Evolutionary conservation across 108 stramenopile genomes (phyloP).

Genomic region (Nitzschia inconspicua): DNA sequence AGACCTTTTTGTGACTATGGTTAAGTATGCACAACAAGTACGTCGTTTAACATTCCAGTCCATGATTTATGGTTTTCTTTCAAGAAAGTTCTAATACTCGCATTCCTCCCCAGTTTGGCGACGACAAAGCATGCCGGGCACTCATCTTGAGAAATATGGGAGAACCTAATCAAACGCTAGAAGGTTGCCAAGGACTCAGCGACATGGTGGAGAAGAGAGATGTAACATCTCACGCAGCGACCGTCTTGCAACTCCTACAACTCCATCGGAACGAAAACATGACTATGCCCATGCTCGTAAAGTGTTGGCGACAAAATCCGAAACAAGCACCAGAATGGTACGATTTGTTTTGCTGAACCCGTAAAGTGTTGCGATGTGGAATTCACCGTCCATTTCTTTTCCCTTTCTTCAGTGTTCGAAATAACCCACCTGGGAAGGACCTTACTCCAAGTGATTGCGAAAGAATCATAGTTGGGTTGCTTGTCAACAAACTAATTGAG

Average conservation of each 20-base stretch:
- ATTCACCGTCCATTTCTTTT: slow-evolving; percentile 14
- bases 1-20: slow-evolving; percentile 60
- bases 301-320: slow-evolving; percentile 66
- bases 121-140: slow-evolving; percentile 66
- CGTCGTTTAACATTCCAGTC: too few species aligned
- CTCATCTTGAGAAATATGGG: slow-evolving; percentile 62
- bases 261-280: slow-evolving; percentile 33
- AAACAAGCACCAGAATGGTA: slow-evolving; percentile 39
- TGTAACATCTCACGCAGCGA: slow-evolving; percentile 57
- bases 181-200: slow-evolving; percentile 17
- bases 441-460: slow-evolving; percentile 67
- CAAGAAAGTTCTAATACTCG: background rate
- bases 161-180: slow-evolving; percentile 44
- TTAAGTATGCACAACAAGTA: slow-evolving; percentile 71
- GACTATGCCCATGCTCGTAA: slow-evolving; percentile 64
- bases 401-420: slow-evolving; percentile 38
- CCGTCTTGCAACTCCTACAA: slow-evolving; percentile 44
- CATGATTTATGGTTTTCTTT: too few species aligned
- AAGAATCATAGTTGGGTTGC: slow-evolving; percentile 42
- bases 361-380: too few species aligned
- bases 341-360: too few species aligned
- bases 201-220: slow-evolving; percentile 37
- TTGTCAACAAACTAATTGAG: slow-evolving; percentile 52
- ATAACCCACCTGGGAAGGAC: slow-evolving; percentile 66
- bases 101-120: slow-evolving; percentile 25